Conservation (phyloP, 2,329 filamentous ascomycete genomes). For the Trichoderma sp. region DNA sequence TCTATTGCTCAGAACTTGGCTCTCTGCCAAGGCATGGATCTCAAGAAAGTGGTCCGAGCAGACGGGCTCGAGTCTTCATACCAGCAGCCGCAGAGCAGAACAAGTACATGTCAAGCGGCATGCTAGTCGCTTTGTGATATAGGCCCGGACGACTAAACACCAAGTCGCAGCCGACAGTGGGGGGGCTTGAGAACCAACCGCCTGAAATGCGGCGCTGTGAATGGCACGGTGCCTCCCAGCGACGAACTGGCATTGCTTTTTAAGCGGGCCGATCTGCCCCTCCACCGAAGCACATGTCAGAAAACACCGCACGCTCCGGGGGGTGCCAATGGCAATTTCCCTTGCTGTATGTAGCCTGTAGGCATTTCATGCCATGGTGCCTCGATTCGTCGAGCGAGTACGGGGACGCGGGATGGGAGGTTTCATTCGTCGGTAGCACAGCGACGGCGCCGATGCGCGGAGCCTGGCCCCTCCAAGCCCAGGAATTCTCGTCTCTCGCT, state of each 20-base stretch:
- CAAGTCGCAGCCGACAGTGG: constrained; percentile 29
- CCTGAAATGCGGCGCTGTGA: constrained; percentile 20
- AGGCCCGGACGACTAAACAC: constrained; percentile 13
- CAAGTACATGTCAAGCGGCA: constrained; percentile 23
- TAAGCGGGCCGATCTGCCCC: constrained; percentile 31
- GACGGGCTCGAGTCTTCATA: neutral
- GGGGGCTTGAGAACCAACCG: constrained; percentile 22
- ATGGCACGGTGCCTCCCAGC: constrained; percentile 20
- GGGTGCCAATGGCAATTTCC: constrained; percentile 18
- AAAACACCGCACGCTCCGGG: constrained; percentile 30
- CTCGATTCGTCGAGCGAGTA: constrained; percentile 4
- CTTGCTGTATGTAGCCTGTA: neutral
- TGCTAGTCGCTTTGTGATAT: constrained; percentile 21
- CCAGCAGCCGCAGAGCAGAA: neutral
- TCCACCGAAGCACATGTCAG: constrained; percentile 34
- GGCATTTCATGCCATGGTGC: neutral
- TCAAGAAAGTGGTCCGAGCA: constrained; percentile 25
- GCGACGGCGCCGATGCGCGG: constrained; percentile 19
- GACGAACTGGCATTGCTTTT: constrained; percentile 17
- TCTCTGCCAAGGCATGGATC: constrained; percentile 27
- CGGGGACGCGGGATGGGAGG: constrained; percentile 15
- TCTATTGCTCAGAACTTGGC: constrained; percentile 6
- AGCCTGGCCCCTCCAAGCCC: constrained; percentile 1
- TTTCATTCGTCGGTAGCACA: constrained; percentile 17
- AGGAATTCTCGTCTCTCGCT: constrained; percentile 11